phyloP scores from a whole-genome alignment of 176 grass and related monocot genomes.

The Oryza glumipatula region DNA sequence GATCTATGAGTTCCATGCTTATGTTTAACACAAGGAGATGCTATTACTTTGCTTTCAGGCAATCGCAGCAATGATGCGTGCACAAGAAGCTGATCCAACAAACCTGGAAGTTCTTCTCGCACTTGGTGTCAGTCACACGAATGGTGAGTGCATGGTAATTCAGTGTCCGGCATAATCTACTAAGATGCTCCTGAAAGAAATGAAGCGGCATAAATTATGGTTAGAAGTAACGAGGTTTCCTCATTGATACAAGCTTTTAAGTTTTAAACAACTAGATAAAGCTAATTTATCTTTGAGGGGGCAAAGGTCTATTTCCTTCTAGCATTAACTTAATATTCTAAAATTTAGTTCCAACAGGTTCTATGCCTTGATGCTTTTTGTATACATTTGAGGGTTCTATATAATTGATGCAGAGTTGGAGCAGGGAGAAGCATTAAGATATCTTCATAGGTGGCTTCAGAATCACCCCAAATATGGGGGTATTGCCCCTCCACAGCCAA shows the following conservation, averaged over 20 bases:
- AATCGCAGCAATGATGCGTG: slow-evolving; percentile 96
- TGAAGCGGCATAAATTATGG: slow-evolving; percentile 14
- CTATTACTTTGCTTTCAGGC: slow-evolving; percentile 55
- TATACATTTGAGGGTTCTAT: slow-evolving; percentile 28
- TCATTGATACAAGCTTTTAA: background rate
- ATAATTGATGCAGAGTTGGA: slow-evolving; percentile 79
- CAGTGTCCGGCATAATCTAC: slow-evolving; percentile 18
- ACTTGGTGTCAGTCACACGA: slow-evolving; percentile 99
- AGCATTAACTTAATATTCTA: slow-evolving; percentile 6
- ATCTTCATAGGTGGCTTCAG: slow-evolving; percentile 92
- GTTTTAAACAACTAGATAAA: slow-evolving; percentile 15
- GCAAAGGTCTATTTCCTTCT: slow-evolving; percentile 7
- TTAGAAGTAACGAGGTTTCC: slow-evolving; percentile 26
- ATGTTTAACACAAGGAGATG: slow-evolving; percentile 3
- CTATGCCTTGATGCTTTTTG: slow-evolving; percentile 13
- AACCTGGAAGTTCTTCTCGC: slow-evolving; percentile 99
- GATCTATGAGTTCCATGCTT: slow-evolving; percentile 26
- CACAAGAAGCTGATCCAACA: slow-evolving; percentile 85
- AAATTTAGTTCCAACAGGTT: slow-evolving; percentile 23
- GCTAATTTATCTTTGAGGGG: slow-evolving; percentile 10
- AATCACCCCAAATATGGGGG: slow-evolving; percentile 97
- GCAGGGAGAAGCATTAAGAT: slow-evolving; percentile 89
- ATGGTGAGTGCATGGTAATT: slow-evolving; percentile 64
- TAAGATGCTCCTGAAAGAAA: background rate
- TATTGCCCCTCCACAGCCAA: slow-evolving; percentile 61